Conservation (phyloP, 441 rosid genomes). For the Adansonia gregorii region DNA sequence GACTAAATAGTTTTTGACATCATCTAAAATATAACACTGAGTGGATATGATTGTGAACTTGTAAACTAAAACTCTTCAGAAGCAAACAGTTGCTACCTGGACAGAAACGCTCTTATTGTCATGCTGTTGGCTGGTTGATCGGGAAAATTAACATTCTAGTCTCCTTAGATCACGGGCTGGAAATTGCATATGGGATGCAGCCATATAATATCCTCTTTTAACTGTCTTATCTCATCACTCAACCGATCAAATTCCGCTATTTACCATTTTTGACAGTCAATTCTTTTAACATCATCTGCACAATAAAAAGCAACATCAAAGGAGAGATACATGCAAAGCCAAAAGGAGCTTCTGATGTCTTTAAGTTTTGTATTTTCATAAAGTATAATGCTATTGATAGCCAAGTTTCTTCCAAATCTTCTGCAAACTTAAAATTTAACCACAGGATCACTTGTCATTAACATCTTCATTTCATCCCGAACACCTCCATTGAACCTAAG, state of each 20-base stretch:
- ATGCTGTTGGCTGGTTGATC: not conserved
- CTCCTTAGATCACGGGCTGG: not conserved
- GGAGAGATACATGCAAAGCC: not conserved
- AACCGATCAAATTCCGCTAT: not conserved
- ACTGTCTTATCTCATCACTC: not conserved
- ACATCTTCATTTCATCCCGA: not conserved
- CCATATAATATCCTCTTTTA: not conserved
- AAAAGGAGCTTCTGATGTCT: too few relatives aligned
- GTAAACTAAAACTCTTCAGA: not conserved
- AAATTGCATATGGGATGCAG: not conserved
- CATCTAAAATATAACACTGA: not conserved
- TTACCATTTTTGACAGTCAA: not conserved
- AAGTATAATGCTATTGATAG: not conserved
- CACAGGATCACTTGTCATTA: not conserved
- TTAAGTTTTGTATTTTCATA: too few relatives aligned
- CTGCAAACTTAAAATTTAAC: not conserved
- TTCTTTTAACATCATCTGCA: not conserved
- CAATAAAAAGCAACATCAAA: conserved; percentile 3
- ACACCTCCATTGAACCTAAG: too few relatives aligned
- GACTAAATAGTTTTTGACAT: not conserved
- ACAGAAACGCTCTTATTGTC: not conserved
- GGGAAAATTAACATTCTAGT: not conserved
- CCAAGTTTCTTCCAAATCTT: not conserved
- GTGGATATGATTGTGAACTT: not conserved
- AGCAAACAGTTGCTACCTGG: conserved; percentile 1